Percentiles rank a stretch among this genome's conserved stretches.
Conservation (phyloP, 208 protist genomes). For the Leishmania martiniquensis region DNA sequence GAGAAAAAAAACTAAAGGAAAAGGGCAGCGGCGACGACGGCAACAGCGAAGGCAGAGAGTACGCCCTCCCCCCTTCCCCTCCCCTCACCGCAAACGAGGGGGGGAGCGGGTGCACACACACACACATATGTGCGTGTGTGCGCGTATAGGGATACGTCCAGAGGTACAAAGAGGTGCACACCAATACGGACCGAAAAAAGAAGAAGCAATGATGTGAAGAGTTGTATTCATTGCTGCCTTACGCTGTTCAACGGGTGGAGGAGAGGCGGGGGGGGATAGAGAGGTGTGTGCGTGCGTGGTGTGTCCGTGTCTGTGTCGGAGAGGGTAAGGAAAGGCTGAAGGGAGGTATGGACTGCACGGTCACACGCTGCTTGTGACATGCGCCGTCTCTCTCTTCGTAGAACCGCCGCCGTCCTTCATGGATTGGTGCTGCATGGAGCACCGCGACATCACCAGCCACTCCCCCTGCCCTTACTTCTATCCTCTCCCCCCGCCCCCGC, state of each 20-base stretch:
- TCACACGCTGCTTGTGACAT: not conserved
- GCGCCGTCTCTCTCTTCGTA: too few species aligned
- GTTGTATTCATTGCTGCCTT: not conserved
- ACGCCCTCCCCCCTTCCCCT: not conserved
- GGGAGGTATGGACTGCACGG: not conserved
- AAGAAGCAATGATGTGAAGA: conserved; percentile 16
- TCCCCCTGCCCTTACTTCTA: not conserved
- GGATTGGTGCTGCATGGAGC: not conserved
- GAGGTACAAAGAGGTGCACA: not conserved
- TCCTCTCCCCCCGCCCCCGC: not conserved
- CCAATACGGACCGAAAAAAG: conserved; percentile 5
- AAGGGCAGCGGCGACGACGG: not conserved
- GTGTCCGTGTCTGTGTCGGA: too few species aligned
- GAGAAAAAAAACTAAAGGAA: not conserved
- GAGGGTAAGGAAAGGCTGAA: not conserved
- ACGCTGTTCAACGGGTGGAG: not conserved
- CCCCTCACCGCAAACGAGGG: not conserved
- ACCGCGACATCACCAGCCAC: not conserved
- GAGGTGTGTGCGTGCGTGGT: not conserved
- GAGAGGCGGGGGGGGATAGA: not conserved
- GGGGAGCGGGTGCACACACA: not conserved
- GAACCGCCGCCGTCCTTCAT: not conserved
- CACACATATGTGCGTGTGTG: not conserved
- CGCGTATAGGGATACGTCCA: not conserved
- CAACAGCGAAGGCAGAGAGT: not conserved